Evolutionary conservation across 225 moss, liverwort and hornwort species (phyloP).

Genomic region (Asterella californica): DNA sequence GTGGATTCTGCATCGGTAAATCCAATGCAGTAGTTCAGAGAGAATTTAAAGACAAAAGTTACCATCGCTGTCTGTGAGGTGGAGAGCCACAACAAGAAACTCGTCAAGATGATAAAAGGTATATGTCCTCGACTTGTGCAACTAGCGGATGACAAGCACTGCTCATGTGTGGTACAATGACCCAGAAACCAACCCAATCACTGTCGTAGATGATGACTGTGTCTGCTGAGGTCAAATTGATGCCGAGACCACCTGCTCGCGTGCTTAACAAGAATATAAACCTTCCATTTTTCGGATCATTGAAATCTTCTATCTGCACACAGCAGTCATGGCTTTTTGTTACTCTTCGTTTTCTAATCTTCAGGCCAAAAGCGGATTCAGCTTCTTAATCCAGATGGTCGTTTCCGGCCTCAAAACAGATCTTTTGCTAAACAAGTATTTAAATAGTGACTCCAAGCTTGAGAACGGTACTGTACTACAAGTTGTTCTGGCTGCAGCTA

Average conservation of each 20-base stretch:
- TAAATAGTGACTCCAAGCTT: neutral
- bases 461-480: neutral
- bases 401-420: neutral
- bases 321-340: neutral
- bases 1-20: slow-evolving; percentile 65
- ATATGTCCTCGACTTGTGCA: neutral
- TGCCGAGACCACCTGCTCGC: slow-evolving; percentile 95
- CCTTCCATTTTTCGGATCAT: slow-evolving; percentile 45
- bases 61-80: neutral
- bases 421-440: neutral
- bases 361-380: neutral
- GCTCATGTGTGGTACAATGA: neutral
- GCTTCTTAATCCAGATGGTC: neutral
- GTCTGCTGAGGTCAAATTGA: slow-evolving; percentile 88
- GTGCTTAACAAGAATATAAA: slow-evolving; percentile 86
- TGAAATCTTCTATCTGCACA: slow-evolving; percentile 85
- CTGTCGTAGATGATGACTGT: slow-evolving; percentile 92
- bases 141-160: neutral
- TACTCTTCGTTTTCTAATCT: neutral
- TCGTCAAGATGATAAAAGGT: neutral
- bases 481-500: too few species aligned
- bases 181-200: slow-evolving; percentile 62
- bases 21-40: too few species aligned
- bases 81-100: neutral
- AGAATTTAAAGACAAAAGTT: neutral